phyloP scores from a whole-genome alignment of 306 rosid genomes.

The Cucumis hystrix region DNA sequence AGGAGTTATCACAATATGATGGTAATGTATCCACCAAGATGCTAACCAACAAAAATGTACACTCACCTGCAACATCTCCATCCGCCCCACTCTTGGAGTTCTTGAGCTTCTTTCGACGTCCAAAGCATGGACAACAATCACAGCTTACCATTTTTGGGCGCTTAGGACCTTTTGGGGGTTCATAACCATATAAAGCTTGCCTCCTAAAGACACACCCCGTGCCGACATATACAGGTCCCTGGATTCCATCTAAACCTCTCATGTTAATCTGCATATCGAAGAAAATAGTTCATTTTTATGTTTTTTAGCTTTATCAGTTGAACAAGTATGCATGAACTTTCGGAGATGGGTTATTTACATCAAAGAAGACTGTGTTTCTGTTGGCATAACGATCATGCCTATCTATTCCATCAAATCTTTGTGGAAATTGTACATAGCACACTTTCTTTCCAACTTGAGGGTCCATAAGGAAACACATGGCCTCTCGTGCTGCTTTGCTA shows the following conservation, averaged over 20 bases:
- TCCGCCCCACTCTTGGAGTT: constrained; percentile 41
- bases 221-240: constrained; percentile 94
- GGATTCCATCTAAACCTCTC: constrained; percentile 95
- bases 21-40: background rate
- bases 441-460: constrained; percentile 71
- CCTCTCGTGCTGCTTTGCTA: constrained; percentile 73
- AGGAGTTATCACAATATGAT: background rate
- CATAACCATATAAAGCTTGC: constrained; percentile 85
- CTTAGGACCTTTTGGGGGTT: constrained; percentile 81
- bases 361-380: constrained; percentile 82
- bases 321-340: background rate
- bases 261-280: constrained; percentile 65
- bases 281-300: constrained; percentile 4
- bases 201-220: constrained; percentile 96
- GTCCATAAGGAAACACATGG: constrained; percentile 97
- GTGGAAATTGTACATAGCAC: constrained; percentile 87
- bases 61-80: constrained; percentile 49
- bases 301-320: background rate
- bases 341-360: constrained; percentile 28
- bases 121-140: constrained; percentile 89
- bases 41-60: background rate
- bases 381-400: constrained; percentile 85
- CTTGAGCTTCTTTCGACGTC: constrained; percentile 67
- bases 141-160: constrained; percentile 95
- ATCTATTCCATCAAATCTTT: constrained; percentile 85